These are phyloP conservation scores for Cyclotella cryptica DNA, from an alignment of 108 stramenopile genomes.

Conservation along the genomic window DNA sequence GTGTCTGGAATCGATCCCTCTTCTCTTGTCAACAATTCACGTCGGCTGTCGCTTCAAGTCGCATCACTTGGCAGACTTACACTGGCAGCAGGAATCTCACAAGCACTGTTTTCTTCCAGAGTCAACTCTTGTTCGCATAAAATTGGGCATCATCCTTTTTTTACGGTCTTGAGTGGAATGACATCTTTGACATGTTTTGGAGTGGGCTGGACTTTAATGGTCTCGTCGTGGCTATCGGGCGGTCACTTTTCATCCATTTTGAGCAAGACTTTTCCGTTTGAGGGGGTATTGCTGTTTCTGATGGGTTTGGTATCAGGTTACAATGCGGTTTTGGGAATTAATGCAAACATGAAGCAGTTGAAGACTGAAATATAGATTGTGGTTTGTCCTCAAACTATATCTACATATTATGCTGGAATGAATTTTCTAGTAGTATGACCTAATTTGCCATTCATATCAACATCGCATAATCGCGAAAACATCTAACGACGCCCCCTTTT, in stretches of 20 bases:
- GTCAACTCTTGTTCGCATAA: neutral
- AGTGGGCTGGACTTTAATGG: slow-evolving; percentile 31
- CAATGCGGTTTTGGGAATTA: slow-evolving; percentile 16
- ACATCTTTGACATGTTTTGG: slow-evolving; percentile 25
- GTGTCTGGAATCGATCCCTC: slow-evolving; percentile 9
- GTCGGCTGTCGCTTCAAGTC: slow-evolving; percentile 38
- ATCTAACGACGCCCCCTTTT: slow-evolving; percentile 33
- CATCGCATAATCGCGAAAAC: too few relatives aligned
- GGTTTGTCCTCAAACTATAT: slow-evolving; percentile 1
- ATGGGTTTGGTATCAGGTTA: slow-evolving; percentile 21
- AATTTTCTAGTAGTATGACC: too few relatives aligned
- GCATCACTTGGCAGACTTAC: slow-evolving; percentile 40
- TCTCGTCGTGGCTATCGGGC: neutral
- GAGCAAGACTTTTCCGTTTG: slow-evolving; percentile 7
- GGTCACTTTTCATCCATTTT: neutral
- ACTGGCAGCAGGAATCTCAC: slow-evolving; percentile 30
- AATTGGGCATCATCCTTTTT: slow-evolving; percentile 32
- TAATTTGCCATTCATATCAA: too few relatives aligned
- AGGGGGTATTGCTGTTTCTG: slow-evolving; percentile 17
- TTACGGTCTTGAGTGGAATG: slow-evolving; percentile 32
- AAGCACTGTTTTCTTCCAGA: slow-evolving; percentile 9
- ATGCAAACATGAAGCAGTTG: neutral
- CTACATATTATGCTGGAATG: too few relatives aligned
- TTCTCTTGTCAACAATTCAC: slow-evolving; percentile 23
- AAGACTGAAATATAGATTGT: neutral